A percentile compares a stretch with the other conserved stretches of the same genome.
Evolutionary conservation across 441 rosid species (phyloP).

Genomic region (Monsonia emarginata): DNA sequence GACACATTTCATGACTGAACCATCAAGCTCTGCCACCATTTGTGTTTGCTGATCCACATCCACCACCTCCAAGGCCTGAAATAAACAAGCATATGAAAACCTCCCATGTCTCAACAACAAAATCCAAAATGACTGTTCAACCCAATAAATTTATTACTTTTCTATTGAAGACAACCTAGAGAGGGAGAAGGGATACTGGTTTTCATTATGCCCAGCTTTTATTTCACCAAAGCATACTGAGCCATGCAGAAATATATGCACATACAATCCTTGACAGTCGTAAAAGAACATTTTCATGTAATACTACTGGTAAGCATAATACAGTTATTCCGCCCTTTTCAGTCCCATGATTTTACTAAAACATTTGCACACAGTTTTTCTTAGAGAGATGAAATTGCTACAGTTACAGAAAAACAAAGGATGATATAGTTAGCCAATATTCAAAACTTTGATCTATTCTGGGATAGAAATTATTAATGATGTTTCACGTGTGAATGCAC

Average conservation of each 20-base stretch:
- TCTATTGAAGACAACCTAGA: background rate
- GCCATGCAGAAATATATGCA: background rate
- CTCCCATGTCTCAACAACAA: conserved; percentile 1
- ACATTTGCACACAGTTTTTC: background rate
- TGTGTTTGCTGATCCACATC: conserved; percentile 73
- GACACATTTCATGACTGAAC: conserved; percentile 69
- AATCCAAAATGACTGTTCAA: background rate
- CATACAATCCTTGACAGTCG: background rate
- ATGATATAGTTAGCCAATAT: too few relatives aligned
- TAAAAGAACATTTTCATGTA: background rate
- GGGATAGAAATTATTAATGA: too few relatives aligned
- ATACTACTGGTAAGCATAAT: background rate
- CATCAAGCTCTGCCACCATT: conserved; percentile 82
- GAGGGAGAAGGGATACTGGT: background rate
- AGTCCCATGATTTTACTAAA: background rate
- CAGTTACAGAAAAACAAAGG: too few relatives aligned
- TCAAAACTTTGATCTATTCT: too few relatives aligned
- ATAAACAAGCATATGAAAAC: background rate
- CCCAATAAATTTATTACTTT: background rate
- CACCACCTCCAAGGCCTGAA: conserved; percentile 80
- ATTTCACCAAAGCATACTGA: background rate
- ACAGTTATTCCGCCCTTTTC: background rate
- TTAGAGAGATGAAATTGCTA: background rate
- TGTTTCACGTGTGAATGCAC: background rate
- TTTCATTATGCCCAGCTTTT: background rate